Conservation (phyloP, 768 basidiomycete genomes). For the Cystofilobasidium bisporidii region DNA sequence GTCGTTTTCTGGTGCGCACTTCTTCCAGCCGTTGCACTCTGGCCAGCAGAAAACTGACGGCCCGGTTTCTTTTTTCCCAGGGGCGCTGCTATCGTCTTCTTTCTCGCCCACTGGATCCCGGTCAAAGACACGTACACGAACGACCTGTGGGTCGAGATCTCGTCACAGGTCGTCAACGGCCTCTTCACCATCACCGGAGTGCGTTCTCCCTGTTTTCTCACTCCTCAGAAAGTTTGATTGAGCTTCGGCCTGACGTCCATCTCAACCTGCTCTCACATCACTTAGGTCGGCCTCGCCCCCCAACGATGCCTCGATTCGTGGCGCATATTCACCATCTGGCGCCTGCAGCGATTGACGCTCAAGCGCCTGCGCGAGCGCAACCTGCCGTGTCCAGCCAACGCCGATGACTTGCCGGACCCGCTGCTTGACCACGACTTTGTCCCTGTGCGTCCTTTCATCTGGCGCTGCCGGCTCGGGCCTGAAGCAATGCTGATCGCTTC, state of each 20-base stretch:
- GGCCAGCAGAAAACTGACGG: neutral
- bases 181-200: constrained; percentile 73
- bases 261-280: no score
- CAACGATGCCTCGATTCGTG: constrained; percentile 67
- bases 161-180: constrained; percentile 47
- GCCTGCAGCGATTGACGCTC: constrained; percentile 2
- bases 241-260: no score
- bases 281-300: constrained; percentile 55
- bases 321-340: constrained; percentile 39
- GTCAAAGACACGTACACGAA: constrained; percentile 58
- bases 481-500: no score
- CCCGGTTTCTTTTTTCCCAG: constrained; percentile 43
- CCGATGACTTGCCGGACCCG: constrained; percentile 74
- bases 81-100: constrained; percentile 45
- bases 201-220: constrained; percentile 34
- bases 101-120: constrained; percentile 47
- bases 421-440: constrained; percentile 36
- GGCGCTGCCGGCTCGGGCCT: no score
- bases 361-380: neutral
- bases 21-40: constrained; percentile 46
- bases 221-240: no score
- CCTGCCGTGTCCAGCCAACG: constrained; percentile 45
- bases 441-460: constrained; percentile 29
- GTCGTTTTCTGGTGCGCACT: constrained; percentile 78
- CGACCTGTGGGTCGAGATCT: constrained; percentile 53